Conservation (phyloP, 1,139 yeast genomes). For the Candida pseudocylindracea region DNA sequence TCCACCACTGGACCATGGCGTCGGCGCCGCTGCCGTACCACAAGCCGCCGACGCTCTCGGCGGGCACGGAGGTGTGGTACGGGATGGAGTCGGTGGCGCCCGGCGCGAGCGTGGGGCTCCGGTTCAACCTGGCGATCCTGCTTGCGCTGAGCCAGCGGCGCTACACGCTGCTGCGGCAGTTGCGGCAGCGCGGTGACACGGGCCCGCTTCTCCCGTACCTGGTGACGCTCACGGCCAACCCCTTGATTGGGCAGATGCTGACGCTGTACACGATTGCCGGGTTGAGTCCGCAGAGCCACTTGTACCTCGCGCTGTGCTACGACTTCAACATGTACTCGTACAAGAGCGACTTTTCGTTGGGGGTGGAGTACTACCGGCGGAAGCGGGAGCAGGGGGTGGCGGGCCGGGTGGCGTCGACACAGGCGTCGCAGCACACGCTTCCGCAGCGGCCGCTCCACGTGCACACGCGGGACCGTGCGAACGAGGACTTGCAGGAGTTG, state of each 20-base stretch:
- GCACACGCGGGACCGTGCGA: too few species aligned
- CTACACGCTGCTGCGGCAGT: conserved; percentile 66
- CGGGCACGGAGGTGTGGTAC: conserved; percentile 83
- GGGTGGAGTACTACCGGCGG: conserved; percentile 51
- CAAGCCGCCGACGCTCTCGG: conserved; percentile 25
- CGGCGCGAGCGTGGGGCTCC: not conserved
- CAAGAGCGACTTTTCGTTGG: conserved; percentile 68
- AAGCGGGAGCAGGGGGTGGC: too few species aligned
- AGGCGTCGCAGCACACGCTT: too few species aligned
- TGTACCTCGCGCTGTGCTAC: conserved; percentile 60
- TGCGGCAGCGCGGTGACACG: conserved; percentile 69
- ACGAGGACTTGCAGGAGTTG: too few species aligned
- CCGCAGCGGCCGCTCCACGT: too few species aligned
- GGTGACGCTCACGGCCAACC: conserved; percentile 72
- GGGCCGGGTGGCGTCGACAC: too few species aligned
- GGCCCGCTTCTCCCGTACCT: conserved; percentile 57
- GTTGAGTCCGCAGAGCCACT: conserved; percentile 50
- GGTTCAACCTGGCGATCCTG: conserved; percentile 9
- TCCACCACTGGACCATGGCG: conserved; percentile 30
- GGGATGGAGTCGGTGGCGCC: conserved; percentile 7
- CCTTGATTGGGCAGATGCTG: conserved; percentile 75
- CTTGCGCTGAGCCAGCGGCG: conserved; percentile 68
- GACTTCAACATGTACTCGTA: conserved; percentile 86
- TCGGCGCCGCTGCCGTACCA: conserved; percentile 11
- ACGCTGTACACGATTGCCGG: conserved; percentile 31